Evolutionary conservation across 208 protist species (phyloP).

Genomic region (Acanthamoeba rhysodes): DNA sequence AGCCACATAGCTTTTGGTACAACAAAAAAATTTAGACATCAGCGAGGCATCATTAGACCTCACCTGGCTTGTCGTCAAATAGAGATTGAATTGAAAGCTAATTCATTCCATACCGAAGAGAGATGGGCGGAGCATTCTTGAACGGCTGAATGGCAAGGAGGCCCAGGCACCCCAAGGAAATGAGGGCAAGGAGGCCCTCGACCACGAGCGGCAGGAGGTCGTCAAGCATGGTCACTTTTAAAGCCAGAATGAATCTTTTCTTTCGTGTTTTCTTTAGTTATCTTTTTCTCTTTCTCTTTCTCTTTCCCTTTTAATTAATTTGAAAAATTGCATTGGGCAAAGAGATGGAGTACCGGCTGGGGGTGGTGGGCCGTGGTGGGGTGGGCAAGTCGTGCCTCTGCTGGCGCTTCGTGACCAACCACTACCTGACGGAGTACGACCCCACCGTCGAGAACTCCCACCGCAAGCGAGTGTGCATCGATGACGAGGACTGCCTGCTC

Average conservation of each 20-base stretch:
- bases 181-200: background rate
- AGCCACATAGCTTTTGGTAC: background rate
- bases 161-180: background rate
- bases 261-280: background rate
- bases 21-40: background rate
- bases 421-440: conserved; percentile 69
- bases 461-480: background rate
- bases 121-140: background rate
- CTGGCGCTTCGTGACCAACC: background rate
- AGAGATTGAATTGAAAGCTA: background rate
- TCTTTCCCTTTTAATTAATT: too few relatives aligned
- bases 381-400: background rate
- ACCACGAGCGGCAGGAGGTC: background rate
- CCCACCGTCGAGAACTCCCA: conserved; percentile 72
- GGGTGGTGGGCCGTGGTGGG: too few relatives aligned
- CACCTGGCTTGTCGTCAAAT: background rate
- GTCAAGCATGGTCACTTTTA: background rate
- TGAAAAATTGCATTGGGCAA: too few relatives aligned
- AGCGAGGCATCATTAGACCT: background rate
- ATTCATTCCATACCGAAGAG: conserved; percentile 19
- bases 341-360: too few relatives aligned
- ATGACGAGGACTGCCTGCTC: background rate
- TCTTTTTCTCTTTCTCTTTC: background rate
- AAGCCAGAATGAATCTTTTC: background rate
- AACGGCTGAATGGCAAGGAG: background rate